Evolutionary conservation across 176 grass and related monocot species (phyloP).

Genomic region (Oryza rufipogon): DNA sequence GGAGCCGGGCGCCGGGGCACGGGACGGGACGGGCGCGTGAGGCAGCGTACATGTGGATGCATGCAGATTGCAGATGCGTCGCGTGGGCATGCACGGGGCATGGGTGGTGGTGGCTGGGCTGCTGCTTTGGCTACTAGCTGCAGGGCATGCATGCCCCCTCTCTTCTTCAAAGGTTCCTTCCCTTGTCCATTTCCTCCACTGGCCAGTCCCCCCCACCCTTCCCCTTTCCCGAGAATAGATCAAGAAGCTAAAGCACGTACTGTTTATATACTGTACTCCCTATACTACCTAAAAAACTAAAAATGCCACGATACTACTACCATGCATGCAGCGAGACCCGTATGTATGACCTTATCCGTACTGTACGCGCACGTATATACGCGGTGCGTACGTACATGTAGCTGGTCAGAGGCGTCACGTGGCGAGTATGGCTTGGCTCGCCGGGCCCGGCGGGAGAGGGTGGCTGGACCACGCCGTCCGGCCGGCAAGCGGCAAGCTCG

Average conservation of each 20-base stretch:
- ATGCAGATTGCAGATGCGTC: neutral
- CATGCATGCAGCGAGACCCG: neutral
- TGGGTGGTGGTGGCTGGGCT: neutral
- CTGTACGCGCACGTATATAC: neutral
- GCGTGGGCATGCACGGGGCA: neutral
- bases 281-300: neutral
- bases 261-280: neutral
- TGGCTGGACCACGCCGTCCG: conserved; percentile 40
- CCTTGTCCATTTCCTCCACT: conserved; percentile 46
- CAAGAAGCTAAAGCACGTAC: conserved; percentile 34
- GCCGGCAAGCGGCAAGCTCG: neutral
- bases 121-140: conserved; percentile 13
- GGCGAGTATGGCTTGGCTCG: neutral
- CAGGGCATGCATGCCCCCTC: conserved; percentile 22
- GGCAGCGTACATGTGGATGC: neutral
- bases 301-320: neutral
- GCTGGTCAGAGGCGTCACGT: conserved; percentile 27
- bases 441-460: neutral
- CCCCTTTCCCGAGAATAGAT: conserved; percentile 48
- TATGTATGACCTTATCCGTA: neutral
- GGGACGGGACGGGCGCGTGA: neutral
- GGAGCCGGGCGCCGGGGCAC: neutral
- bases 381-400: too few relatives aligned
- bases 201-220: neutral
- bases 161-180: conserved; percentile 40